Conservation (phyloP, 495 filamentous ascomycete genomes). For the Neurospora sp. region DNA sequence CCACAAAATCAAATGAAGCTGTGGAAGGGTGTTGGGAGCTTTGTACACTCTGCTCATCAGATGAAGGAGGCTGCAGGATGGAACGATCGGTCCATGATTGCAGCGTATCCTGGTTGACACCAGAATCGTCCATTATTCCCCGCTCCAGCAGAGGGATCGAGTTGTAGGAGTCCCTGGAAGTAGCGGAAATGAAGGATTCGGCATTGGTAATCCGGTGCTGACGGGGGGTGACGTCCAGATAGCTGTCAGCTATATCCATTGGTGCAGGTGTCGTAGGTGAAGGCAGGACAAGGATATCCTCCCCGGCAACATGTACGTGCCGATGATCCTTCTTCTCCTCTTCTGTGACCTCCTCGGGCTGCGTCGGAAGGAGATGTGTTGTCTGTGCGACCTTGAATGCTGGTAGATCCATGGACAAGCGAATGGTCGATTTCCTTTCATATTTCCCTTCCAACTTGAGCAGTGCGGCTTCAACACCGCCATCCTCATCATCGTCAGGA, state of each 20-base stretch:
- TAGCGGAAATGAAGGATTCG: constrained; percentile 39
- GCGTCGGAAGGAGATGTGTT: constrained; percentile 7
- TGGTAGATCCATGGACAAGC: constrained; percentile 28
- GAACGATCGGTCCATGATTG: constrained; percentile 38
- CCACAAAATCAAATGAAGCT: constrained; percentile 37
- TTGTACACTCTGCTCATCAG: constrained; percentile 22
- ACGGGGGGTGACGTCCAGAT: constrained; percentile 12
- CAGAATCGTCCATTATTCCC: constrained; percentile 50
- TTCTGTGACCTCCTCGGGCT: constrained; percentile 14
- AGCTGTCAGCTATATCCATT: constrained; percentile 10
- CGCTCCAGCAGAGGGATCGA: constrained; percentile 70
- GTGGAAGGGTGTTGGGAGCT: constrained; percentile 22
- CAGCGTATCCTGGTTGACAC: constrained; percentile 25
- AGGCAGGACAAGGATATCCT: constrained; percentile 14
- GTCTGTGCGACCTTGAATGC: neutral
- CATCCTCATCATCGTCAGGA: constrained; percentile 80
- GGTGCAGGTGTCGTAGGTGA: constrained; percentile 18
- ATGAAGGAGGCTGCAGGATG: constrained; percentile 27
- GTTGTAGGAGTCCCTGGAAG: constrained; percentile 53
- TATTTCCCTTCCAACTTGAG: constrained; percentile 89
- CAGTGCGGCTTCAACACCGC: constrained; percentile 86
- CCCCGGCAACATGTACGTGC: constrained; percentile 31
- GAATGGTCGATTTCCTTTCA: constrained; percentile 37
- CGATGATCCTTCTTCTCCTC: constrained; percentile 39
- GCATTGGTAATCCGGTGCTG: constrained; percentile 19